Conservation (phyloP, 768 basidiomycete genomes). For the Leccinum sublutescens region DNA sequence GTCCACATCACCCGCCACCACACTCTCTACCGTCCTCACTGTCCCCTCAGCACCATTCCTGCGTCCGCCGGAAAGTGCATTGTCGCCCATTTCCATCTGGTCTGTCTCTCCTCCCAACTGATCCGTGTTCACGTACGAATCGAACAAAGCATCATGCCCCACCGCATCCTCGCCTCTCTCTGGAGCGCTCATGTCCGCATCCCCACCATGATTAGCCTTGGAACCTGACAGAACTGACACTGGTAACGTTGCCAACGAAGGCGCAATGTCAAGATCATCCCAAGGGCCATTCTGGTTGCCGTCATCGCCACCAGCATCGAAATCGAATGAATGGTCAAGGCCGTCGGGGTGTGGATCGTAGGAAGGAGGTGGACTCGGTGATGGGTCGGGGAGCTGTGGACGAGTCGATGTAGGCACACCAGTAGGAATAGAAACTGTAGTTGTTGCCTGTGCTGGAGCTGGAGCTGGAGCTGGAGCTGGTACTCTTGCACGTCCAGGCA, state of each 20-base stretch:
- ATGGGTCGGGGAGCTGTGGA: background rate
- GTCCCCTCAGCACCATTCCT: background rate
- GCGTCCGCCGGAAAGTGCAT: background rate
- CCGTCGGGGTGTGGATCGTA: conserved; percentile 9
- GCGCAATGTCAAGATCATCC: conserved; percentile 10
- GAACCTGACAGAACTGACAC: background rate
- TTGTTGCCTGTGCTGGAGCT: background rate
- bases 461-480: background rate
- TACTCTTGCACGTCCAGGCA: background rate
- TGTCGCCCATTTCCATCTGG: background rate
- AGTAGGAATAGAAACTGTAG: background rate
- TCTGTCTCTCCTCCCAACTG: conserved; percentile 5
- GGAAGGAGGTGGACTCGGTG: background rate
- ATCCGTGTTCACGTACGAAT: conserved; percentile 27
- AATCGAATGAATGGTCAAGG: conserved; percentile 18
- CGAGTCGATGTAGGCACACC: background rate
- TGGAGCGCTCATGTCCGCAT: background rate
- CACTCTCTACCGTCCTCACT: background rate
- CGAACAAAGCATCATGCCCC: conserved; percentile 15
- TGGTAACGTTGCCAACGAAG: conserved; percentile 3
- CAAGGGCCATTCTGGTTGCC: background rate
- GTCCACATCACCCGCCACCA: background rate
- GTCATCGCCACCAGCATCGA: conserved; percentile 8
- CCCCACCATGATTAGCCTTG: background rate
- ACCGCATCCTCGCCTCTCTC: conserved; percentile 2